These are phyloP conservation scores for Neophaeococcomyces mojaviensis DNA, from an alignment of 2,329 filamentous ascomycete species.

Conservation along the genomic window DNA sequence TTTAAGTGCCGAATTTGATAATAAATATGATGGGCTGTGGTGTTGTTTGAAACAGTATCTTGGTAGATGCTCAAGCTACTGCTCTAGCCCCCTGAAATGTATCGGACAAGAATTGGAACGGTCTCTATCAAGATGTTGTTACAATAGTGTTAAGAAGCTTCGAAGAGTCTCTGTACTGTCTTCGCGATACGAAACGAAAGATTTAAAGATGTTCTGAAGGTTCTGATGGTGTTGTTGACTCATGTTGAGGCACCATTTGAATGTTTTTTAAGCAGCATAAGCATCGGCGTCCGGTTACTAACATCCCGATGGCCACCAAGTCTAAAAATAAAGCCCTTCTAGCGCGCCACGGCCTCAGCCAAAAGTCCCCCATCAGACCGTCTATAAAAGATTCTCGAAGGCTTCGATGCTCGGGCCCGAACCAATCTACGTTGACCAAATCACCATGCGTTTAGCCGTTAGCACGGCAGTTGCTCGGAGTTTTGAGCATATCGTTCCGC, in stretches of 20 bases:
- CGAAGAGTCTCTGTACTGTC: background rate
- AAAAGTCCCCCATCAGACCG: no score
- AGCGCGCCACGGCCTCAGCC: no score
- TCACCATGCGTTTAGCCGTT: no score
- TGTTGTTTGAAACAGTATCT: background rate
- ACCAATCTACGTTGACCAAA: no score
- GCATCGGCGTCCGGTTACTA: conserved; percentile 3
- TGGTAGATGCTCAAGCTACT: background rate
- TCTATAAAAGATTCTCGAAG: no score
- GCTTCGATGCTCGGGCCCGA: no score
- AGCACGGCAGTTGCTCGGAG: no score
- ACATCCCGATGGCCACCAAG: background rate
- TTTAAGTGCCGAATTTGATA: background rate
- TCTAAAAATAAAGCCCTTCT: conserved; percentile 1
- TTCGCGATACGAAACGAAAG: background rate
- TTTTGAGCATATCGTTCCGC: no score
- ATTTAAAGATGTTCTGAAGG: background rate
- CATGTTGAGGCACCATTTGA: conserved; percentile 1
- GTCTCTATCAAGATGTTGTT: background rate
- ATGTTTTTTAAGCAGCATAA: background rate
- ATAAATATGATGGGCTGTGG: background rate
- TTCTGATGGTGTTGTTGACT: background rate
- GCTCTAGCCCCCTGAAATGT: background rate
- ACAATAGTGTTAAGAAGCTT: background rate
- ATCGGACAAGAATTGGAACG: background rate